Evolutionary conservation across 495 filamentous ascomycete genomes (phyloP), one percentile per base, ranked within the genome.

Genomic region (Penicillium canescens): DNA sequence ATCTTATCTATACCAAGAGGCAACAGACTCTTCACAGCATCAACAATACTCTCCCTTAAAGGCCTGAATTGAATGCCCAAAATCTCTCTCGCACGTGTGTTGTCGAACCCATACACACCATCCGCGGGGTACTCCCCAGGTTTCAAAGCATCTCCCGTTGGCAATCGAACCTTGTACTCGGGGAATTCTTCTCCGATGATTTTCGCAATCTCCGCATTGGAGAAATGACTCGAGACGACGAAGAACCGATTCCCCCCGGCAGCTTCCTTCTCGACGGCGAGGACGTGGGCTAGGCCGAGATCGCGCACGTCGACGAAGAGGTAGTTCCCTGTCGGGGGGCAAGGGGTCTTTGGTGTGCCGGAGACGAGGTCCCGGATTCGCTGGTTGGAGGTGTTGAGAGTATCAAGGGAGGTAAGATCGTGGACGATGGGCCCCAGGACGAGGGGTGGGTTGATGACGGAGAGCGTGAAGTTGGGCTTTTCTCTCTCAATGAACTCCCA

Each of bases 401-500:
- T 61, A 35, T 79, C 73, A 3, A 86, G 63, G 18, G 63, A 74
- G 37, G 74, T 73, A 10, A 83, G 68, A 34, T 73, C 72, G 52
- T 77, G 72, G 35, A 69, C 66, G 20, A 86, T 70, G 0, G 86
- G 86, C 0, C 86, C 86, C 8, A 81, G 69, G 9, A 88, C 80
- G 16, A 84, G 70, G 1, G 86, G 80, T 11, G 85, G 84, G 56
- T 80, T 81, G 51, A 88, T 73, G 2, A 86, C 87, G 3, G 78
- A 66, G 6, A 94, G 50, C 12, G 78, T 75, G 56, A 90, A 90
- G 43, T 72, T 74, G 0, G 83, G 84, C 52, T 84, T 82, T 60
- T 86, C 78, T 20, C 76, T 74, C 68, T 82, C 76, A 8, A 87
- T 63, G 55, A 87, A 88, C 3, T 85, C 78, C 86, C 85, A 89